Conservation (phyloP, 1,284 basidiomycete species). For the Singerocomus inundabilis region DNA sequence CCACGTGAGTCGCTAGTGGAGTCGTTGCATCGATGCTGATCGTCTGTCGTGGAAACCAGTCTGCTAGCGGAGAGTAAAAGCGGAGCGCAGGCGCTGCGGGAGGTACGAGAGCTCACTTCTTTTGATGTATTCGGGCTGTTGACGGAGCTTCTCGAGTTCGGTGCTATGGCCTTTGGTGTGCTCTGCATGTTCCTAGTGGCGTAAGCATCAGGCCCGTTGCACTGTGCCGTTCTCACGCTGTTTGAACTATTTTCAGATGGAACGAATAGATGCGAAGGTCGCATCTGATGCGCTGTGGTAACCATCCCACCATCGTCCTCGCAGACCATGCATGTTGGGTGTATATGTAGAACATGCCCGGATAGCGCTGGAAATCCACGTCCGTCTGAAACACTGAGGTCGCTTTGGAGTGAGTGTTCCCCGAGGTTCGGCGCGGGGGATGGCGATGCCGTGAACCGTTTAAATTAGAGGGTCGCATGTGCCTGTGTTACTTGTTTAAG, state of each 20-base stretch:
- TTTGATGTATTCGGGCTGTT: constrained; percentile 11
- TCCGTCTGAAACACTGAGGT: not conserved
- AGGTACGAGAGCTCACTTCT: constrained; percentile 48
- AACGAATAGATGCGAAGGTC: constrained; percentile 61
- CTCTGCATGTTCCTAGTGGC: constrained; percentile 85
- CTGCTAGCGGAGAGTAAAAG: constrained; percentile 84
- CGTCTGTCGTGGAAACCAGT: constrained; percentile 40
- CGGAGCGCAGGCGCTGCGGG: constrained; percentile 79
- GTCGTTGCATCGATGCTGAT: constrained; percentile 12
- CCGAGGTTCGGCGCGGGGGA: constrained; percentile 8
- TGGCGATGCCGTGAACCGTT: constrained; percentile 29
- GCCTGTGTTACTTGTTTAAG: constrained; percentile 14
- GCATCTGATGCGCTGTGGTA: constrained; percentile 8
- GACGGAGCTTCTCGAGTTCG: constrained; percentile 56
- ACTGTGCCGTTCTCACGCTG: constrained; percentile 18
- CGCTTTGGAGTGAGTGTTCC: not conserved
- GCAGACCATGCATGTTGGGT: not conserved
- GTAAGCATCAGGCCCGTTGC: constrained; percentile 49
- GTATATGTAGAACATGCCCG: constrained; percentile 11
- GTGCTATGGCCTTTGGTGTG: constrained; percentile 85
- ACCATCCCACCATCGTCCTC: constrained; percentile 1
- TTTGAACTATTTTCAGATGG: constrained; percentile 53
- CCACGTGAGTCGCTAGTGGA: constrained; percentile 59
- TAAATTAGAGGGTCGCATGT: constrained; percentile 26
- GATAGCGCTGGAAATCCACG: not conserved